Evolutionary conservation across 1,139 yeast species (phyloP).

Genomic region (Lodderomyces pseudojiufengensis): DNA sequence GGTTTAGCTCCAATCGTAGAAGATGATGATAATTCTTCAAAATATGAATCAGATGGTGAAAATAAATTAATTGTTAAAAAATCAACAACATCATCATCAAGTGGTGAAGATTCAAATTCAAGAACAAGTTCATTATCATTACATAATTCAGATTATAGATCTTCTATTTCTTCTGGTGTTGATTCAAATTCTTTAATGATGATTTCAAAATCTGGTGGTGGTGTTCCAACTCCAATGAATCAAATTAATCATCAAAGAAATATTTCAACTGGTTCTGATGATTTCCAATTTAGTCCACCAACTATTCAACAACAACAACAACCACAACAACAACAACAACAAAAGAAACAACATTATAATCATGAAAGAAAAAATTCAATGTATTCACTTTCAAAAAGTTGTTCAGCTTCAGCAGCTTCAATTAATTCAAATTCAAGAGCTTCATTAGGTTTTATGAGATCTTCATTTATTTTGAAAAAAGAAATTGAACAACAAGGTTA

Average conservation of each 20-base stretch:
- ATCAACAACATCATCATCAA: constrained; percentile 3
- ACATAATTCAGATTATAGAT: constrained; percentile 37
- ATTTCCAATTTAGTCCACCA: constrained; percentile 9
- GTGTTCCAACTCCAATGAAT: constrained; percentile 3
- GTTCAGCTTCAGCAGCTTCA: constrained; percentile 16
- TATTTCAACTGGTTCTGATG: constrained; percentile 9
- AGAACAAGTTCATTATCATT: constrained; percentile 41
- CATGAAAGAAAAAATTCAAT: constrained; percentile 7
- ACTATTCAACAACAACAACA: constrained; percentile 3
- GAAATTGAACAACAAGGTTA: constrained; percentile 26
- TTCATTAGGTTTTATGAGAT: constrained; percentile 40
- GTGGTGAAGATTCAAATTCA: constrained; percentile 15
- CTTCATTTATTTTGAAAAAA: constrained; percentile 36
- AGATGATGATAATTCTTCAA: constrained; percentile 32
- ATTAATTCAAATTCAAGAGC: constrained; percentile 21
- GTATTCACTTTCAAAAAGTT: constrained; percentile 11
- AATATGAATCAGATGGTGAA: constrained; percentile 34
- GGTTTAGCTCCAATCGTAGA: constrained; percentile 44
- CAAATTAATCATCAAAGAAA: constrained; percentile 8
- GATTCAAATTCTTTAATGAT: constrained; percentile 5
- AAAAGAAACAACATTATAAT: not conserved
- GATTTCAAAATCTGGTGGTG: constrained; percentile 5
- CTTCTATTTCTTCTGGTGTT: constrained; percentile 22
- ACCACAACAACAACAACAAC: constrained; percentile 5
- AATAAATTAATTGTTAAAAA: constrained; percentile 18